Evolutionary conservation across 352 stramenopile genomes (phyloP).

Genomic region (Phytophthora aleatoria): DNA sequence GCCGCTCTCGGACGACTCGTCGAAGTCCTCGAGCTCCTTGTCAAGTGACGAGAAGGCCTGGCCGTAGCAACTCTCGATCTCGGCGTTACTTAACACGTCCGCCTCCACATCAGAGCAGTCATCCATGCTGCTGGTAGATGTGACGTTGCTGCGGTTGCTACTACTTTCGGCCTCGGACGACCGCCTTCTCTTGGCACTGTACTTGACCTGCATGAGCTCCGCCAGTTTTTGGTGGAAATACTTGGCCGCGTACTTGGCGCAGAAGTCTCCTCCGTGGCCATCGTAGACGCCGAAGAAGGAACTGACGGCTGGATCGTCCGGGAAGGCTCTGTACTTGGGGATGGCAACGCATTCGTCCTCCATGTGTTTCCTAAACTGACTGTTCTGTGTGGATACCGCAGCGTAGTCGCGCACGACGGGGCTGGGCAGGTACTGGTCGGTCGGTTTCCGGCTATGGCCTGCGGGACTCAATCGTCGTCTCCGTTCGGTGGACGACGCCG

Average conservation of each 20-base stretch:
- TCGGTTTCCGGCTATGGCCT: conserved; percentile 14
- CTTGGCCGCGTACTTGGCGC: conserved; percentile 76
- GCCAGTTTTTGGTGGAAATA: conserved; percentile 69
- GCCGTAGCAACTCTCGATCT: conserved; percentile 67
- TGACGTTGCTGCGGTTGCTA: conserved; percentile 52
- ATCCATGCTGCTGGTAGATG: conserved; percentile 56
- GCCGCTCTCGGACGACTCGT: conserved; percentile 69
- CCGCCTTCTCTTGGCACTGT: conserved; percentile 37
- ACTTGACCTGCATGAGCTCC: conserved; percentile 46
- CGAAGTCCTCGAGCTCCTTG: conserved; percentile 64
- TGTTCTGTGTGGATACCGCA: conserved; percentile 82
- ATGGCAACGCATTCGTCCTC: conserved; percentile 86
- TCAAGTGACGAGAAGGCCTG: conserved; percentile 70
- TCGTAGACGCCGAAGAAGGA: conserved; percentile 88
- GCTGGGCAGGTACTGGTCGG: conserved; percentile 37
- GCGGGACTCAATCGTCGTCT: conserved; percentile 15
- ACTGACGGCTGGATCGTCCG: conserved; percentile 60
- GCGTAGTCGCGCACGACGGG: conserved; percentile 69
- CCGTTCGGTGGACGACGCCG: conserved; percentile 16
- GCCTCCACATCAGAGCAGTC: conserved; percentile 36
- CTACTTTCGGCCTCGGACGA: conserved; percentile 37
- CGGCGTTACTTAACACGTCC: conserved; percentile 57
- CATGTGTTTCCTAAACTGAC: conserved; percentile 80
- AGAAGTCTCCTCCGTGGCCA: conserved; percentile 81
- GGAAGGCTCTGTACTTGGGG: conserved; percentile 64